Conservation (phyloP, 805 yeast genomes). For the Starmerella powellii region DNA sequence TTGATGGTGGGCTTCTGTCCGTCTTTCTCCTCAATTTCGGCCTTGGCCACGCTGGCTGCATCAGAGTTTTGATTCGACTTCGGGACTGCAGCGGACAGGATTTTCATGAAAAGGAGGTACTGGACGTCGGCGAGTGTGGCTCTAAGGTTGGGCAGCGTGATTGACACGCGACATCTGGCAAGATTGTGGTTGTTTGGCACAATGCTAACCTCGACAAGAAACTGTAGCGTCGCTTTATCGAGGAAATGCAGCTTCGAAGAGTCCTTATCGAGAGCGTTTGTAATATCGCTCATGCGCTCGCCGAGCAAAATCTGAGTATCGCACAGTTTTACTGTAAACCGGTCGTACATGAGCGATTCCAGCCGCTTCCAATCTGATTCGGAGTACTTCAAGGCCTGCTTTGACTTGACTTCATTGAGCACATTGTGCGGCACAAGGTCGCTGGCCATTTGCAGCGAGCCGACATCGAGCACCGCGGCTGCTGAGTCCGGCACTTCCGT, state of each 20-base stretch:
- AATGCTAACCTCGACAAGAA: conserved; percentile 70
- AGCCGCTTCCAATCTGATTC: conserved; percentile 64
- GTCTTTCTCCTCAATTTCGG: neutral
- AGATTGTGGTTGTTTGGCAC: conserved; percentile 66
- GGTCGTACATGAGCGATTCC: conserved; percentile 77
- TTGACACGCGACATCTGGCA: conserved; percentile 61
- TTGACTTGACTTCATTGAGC: conserved; percentile 51
- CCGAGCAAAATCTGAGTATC: conserved; percentile 88
- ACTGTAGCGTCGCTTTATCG: conserved; percentile 62
- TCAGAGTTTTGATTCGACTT: neutral
- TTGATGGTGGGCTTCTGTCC: too few relatives aligned
- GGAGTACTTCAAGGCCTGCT: conserved; percentile 44
- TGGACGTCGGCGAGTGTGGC: conserved; percentile 78
- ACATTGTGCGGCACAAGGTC: conserved; percentile 48
- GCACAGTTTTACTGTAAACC: conserved; percentile 59
- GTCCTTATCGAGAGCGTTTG: conserved; percentile 40
- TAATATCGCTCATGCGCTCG: conserved; percentile 41
- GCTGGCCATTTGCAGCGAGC: conserved; percentile 75
- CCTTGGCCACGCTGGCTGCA: too few relatives aligned
- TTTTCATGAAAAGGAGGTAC: conserved; percentile 73
- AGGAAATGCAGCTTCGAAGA: conserved; percentile 49
- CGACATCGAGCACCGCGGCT: conserved; percentile 87
- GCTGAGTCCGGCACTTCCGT: conserved; percentile 67
- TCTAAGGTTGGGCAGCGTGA: conserved; percentile 58
- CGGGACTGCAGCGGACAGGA: conserved; percentile 62